These are phyloP conservation scores for Hypoxylon perforatum DNA, from an alignment of 495 filamentous ascomycete species.

Conservation along the genomic window DNA sequence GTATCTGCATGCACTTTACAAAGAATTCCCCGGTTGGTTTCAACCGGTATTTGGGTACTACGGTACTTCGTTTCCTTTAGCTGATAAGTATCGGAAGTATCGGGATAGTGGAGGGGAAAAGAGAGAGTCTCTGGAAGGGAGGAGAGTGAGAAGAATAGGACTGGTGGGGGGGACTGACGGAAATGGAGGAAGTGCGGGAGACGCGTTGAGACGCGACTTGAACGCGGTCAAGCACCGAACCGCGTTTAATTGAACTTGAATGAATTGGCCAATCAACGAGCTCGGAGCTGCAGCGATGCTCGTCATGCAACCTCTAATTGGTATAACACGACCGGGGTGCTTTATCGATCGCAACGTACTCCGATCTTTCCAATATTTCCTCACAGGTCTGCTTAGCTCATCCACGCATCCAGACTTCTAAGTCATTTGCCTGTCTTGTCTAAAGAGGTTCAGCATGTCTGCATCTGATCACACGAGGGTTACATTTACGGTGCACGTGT, in stretches of 20 bases:
- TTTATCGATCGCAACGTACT: slow-evolving; percentile 27
- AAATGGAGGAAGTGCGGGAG: slow-evolving; percentile 5
- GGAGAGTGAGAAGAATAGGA: background rate
- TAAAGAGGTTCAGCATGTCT: slow-evolving; percentile 1
- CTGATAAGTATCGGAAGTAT: slow-evolving; percentile 10
- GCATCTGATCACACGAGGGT: slow-evolving; percentile 8
- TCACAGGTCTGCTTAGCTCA: slow-evolving; percentile 17
- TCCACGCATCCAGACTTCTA: background rate
- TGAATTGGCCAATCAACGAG: slow-evolving; percentile 26
- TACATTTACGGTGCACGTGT: slow-evolving; percentile 10
- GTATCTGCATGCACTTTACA: slow-evolving; percentile 33
- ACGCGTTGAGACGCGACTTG: slow-evolving; percentile 25
- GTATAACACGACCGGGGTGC: background rate
- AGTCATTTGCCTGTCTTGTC: background rate
- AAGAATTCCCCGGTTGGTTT: slow-evolving; percentile 40
- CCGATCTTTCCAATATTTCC: slow-evolving; percentile 18
- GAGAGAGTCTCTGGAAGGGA: background rate
- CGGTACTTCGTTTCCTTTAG: slow-evolving; percentile 14
- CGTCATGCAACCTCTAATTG: slow-evolving; percentile 33
- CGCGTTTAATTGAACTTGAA: slow-evolving; percentile 32
- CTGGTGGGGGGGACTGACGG: background rate
- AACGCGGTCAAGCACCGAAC: slow-evolving; percentile 10
- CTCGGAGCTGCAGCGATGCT: slow-evolving; percentile 10
- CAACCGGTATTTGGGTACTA: slow-evolving; percentile 28
- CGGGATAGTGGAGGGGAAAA: slow-evolving; percentile 6